Percentiles rank a stretch among this genome's conserved stretches.
These are phyloP conservation scores for Odontarrhena argentea DNA, from an alignment of 345 rosid genomes.

Conservation along the genomic window DNA sequence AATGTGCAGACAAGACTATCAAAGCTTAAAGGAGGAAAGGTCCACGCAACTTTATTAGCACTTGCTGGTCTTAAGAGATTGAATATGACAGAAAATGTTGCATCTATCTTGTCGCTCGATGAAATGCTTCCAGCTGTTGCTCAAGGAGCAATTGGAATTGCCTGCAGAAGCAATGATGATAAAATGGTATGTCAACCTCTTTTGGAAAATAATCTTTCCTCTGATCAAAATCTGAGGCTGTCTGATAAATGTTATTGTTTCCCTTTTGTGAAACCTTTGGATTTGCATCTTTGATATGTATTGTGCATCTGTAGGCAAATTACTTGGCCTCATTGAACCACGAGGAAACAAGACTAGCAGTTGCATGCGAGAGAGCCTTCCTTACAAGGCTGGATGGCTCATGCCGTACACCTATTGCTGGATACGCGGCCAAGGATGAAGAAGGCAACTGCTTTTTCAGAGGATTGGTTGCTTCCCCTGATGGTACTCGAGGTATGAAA, in stretches of 20 bases:
- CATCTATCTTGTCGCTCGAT: conserved; percentile 69
- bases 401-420: conserved; percentile 98
- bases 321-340: conserved; percentile 88
- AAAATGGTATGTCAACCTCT: conserved; percentile 65
- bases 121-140: conserved; percentile 99
- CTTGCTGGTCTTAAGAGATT: conserved; percentile 94
- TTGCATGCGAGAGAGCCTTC: conserved; percentile 90
- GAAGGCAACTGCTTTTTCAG: conserved; percentile 80
- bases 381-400: conserved; percentile 87
- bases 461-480: conserved; percentile 95
- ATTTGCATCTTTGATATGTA: background rate
- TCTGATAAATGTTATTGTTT: conserved; percentile 9
- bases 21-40: conserved; percentile 84
- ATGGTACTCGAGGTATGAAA: conserved; percentile 76
- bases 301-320: conserved; percentile 49
- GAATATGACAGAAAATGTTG: conserved; percentile 84
- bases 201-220: background rate
- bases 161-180: conserved; percentile 77
- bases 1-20: conserved; percentile 92
- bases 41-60: conserved; percentile 88
- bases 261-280: background rate
- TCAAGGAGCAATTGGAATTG: conserved; percentile 98
- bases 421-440: conserved; percentile 74
- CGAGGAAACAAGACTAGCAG: conserved; percentile 90
- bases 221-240: background rate